Evolutionary conservation across 805 yeast species (phyloP), one percentile per base, ranked within the genome.

Genomic region (Lipomyces lipofer): DNA sequence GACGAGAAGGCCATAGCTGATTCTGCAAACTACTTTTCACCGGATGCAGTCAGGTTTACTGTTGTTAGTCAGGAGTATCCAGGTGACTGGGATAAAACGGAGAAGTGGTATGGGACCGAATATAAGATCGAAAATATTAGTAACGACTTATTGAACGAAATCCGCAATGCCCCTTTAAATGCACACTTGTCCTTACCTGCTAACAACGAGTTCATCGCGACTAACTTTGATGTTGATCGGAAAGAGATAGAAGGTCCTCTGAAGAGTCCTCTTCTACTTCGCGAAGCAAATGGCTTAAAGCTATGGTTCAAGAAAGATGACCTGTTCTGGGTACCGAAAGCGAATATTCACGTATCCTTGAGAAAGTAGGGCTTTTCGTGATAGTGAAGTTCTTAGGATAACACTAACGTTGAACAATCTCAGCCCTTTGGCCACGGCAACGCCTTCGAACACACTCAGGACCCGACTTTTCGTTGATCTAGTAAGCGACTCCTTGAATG

Each of bases 231-330:
- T 1, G 85, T 90, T 7, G 75, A 75, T 35, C 77, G 76, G 53
- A 64, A 72, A 22, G 69, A 68, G 27, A 59, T 63, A 2, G 63
- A 54, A 19, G 48, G 65, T 8, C 78, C 82, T 2, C 64, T 73
- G 43, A 75, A 75, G 27, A 80, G 79, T 56, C 97, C 97, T 1
- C 73, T 74, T 33, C 73, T 89, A 38, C 71, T 94, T 51, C 71
- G 78, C 54, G 75, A 78, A 43, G 75, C 77, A 43, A 70, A 77
- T 12, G 75, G 75, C 45, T 70, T 76, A 35, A 84, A 83, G 63
- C 72, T 88, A 33, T 92, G 98, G 98, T 88, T 76, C 69, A 92
- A 92, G 68, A 85, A 85, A 63, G 96, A 92, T 72, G 96, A 92
- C 62, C 82, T 84, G 47, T 87, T 92, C 67, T 82, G 86, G 75